A percentile compares a stretch with the other conserved stretches of the same genome.
These are phyloP conservation scores for Rhodotorula sp. DNA, from an alignment of 1,284 basidiomycete species.

Conservation along the genomic window DNA sequence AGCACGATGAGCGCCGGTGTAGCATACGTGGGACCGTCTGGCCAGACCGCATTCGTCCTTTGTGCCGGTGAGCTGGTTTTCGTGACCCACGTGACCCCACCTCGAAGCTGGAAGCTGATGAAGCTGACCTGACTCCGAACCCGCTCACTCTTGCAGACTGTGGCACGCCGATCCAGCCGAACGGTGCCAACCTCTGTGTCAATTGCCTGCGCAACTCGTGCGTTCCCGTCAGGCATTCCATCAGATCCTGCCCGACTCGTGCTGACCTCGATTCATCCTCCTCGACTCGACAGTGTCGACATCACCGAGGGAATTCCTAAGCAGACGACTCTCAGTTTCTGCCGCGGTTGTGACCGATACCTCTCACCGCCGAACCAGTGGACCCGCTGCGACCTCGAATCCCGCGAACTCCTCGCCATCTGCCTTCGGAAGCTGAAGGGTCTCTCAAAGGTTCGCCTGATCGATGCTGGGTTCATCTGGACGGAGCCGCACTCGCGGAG, in stretches of 20 bases:
- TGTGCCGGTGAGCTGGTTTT: constrained; percentile 32
- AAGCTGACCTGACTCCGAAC: constrained; percentile 1
- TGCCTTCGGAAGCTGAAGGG: constrained; percentile 88
- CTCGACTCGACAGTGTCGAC: constrained; percentile 65
- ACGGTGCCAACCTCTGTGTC: constrained; percentile 95
- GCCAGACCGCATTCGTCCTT: constrained; percentile 34
- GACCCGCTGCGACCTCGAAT: constrained; percentile 84
- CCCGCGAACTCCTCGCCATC: constrained; percentile 75
- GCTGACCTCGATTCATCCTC: not conserved
- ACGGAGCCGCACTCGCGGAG: constrained; percentile 97
- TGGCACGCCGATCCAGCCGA: constrained; percentile 90
- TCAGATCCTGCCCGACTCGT: not conserved
- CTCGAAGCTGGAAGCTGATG: not conserved
- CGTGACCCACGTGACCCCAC: not conserved
- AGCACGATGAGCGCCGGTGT: constrained; percentile 28
- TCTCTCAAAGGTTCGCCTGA: constrained; percentile 87
- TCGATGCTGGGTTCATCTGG: constrained; percentile 98
- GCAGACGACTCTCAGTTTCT: constrained; percentile 91
- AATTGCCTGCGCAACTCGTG: constrained; percentile 81
- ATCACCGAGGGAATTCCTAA: constrained; percentile 99
- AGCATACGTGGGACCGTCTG: constrained; percentile 30
- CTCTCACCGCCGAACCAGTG: constrained; percentile 86
- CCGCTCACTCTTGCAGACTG: constrained; percentile 44
- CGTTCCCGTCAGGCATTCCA: constrained; percentile 43
- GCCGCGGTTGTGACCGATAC: constrained; percentile 94